Conservation (phyloP, 495 filamentous ascomycete species). For the Aspergillus kassunensis region DNA sequence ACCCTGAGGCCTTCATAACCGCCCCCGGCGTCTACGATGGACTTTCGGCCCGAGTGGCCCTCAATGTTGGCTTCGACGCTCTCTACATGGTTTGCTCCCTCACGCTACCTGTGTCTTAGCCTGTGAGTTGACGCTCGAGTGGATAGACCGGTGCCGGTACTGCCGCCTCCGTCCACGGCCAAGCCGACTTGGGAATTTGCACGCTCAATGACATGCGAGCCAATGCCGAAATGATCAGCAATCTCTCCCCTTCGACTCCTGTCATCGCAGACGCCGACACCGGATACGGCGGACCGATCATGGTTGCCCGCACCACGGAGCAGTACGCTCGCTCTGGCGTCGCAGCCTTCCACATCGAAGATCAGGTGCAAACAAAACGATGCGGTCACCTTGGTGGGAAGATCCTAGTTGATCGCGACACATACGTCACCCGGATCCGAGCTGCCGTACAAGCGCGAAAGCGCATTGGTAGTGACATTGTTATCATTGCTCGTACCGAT, state of each 20-base stretch:
- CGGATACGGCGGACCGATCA: conserved; percentile 61
- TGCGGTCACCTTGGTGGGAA: conserved; percentile 64
- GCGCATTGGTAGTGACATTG: conserved; percentile 53
- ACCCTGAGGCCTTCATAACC: conserved; percentile 31
- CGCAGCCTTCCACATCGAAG: conserved; percentile 69
- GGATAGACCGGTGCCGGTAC: conserved; percentile 63
- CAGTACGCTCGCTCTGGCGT: conserved; percentile 64
- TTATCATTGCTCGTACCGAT: conserved; percentile 68
- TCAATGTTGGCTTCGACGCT: conserved; percentile 56
- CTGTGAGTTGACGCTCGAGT: background rate
- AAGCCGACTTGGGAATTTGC: conserved; percentile 63
- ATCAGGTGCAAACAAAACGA: conserved; percentile 66
- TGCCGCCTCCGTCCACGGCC: conserved; percentile 60
- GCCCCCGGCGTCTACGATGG: conserved; percentile 67
- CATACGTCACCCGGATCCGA: conserved; percentile 56
- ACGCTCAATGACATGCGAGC: conserved; percentile 44
- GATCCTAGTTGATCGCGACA: conserved; percentile 50
- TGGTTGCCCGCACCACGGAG: conserved; percentile 58
- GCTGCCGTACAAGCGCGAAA: conserved; percentile 50
- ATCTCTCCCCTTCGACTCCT: conserved; percentile 41
- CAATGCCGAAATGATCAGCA: conserved; percentile 42
- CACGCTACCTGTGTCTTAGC: background rate
- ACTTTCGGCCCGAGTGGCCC: conserved; percentile 60
- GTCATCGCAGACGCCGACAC: conserved; percentile 71
- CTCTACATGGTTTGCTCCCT: conserved; percentile 55